These are phyloP conservation scores for Ogataea methylovora DNA, from an alignment of 805 yeast genomes.

Conservation along the genomic window DNA sequence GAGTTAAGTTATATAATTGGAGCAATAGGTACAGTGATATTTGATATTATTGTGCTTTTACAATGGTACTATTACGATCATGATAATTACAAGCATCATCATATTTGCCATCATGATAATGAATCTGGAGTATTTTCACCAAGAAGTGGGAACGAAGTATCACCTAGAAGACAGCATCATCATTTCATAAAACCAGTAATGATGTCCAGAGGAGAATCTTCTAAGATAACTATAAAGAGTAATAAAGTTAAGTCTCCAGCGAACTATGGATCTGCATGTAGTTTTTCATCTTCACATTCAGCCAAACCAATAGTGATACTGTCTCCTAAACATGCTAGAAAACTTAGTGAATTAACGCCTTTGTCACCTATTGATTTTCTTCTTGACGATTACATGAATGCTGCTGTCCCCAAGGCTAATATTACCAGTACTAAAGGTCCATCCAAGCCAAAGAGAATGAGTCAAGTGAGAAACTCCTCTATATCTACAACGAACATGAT, in stretches of 20 bases:
- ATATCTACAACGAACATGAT: too few species aligned
- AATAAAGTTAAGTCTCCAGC: too few species aligned
- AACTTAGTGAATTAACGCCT: constrained; percentile 25
- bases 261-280: neutral
- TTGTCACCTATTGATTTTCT: constrained; percentile 29
- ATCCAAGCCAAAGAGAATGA: too few species aligned
- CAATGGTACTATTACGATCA: constrained; percentile 32
- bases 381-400: constrained; percentile 20
- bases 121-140: too few species aligned
- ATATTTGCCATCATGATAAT: neutral
- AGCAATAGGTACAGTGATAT: constrained; percentile 43
- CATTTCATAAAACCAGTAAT: too few species aligned
- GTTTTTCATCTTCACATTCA: neutral
- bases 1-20: constrained; percentile 39
- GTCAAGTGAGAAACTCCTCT: too few species aligned
- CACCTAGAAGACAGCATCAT: too few species aligned
- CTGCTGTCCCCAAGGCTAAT: too few species aligned
- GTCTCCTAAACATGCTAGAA: constrained; percentile 23
- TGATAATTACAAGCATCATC: constrained; percentile 5
- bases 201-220: too few species aligned
- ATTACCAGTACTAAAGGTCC: too few species aligned
- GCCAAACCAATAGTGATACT: constrained; percentile 9
- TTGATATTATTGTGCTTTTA: constrained; percentile 36
- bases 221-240: too few species aligned
- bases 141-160: too few species aligned